Percentiles rank a stretch among this genome's conserved stretches.
Evolutionary conservation across 306 rosid genomes (phyloP).

Genomic region (Quercus dentata): DNA sequence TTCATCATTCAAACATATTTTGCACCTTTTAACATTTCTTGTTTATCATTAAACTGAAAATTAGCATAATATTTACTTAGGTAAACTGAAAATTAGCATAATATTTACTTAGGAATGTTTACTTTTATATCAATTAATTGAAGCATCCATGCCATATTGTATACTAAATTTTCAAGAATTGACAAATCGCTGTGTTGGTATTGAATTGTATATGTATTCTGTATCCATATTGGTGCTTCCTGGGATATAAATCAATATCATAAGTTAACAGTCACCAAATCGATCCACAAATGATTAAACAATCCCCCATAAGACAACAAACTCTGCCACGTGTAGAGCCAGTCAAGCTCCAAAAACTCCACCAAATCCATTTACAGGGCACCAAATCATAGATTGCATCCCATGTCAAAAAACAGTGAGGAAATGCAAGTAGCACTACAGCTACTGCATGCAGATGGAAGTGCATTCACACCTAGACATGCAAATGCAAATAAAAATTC

Average conservation of each 20-base stretch:
- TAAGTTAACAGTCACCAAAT: neutral
- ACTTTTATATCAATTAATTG: too few relatives aligned
- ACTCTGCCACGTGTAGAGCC: neutral
- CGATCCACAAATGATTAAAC: neutral
- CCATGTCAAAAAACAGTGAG: neutral
- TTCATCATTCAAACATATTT: too few relatives aligned
- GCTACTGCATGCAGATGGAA: neutral
- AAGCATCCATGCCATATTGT: too few relatives aligned
- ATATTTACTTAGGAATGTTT: too few relatives aligned
- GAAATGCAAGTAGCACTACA: neutral
- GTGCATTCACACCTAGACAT: neutral
- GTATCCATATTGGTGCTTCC: too few relatives aligned
- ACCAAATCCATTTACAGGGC: neutral
- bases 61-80: too few relatives aligned
- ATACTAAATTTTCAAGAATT: too few relatives aligned
- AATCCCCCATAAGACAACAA: neutral
- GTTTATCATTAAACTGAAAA: too few relatives aligned
- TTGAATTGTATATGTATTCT: too few relatives aligned
- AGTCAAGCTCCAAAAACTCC: neutral
- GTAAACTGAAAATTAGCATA: too few relatives aligned
- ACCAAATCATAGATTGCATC: neutral
- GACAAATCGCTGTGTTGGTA: too few relatives aligned
- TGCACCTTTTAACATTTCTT: too few relatives aligned
- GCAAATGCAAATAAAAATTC: neutral
- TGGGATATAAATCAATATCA: neutral